Percentiles rank a stretch among this genome's conserved stretches.
Evolutionary conservation across 2,329 filamentous ascomycete species (phyloP).

Genomic region (Curvularia lunata): DNA sequence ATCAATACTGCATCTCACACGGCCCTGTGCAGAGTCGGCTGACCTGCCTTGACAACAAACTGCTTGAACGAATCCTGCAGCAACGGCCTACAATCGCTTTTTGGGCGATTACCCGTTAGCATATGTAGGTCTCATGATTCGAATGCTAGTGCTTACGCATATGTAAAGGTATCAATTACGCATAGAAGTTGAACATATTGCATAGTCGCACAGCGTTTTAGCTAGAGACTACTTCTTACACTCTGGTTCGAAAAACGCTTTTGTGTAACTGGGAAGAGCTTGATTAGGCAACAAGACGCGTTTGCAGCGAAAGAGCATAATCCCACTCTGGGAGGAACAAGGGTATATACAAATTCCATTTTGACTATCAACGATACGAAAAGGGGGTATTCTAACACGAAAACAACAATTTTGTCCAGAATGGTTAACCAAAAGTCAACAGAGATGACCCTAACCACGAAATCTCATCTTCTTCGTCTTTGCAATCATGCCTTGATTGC

Average conservation of each 20-base stretch:
- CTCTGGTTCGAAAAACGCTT: neutral
- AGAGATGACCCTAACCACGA: neutral
- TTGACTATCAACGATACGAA: neutral
- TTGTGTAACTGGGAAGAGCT: neutral
- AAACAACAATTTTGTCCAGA: neutral
- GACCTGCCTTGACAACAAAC: constrained; percentile 1
- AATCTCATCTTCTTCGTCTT: constrained; percentile 6
- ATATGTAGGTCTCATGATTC: neutral
- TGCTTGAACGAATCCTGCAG: neutral
- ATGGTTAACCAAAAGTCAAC: neutral
- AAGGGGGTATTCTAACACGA: neutral
- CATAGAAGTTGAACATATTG: neutral
- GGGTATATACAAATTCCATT: neutral
- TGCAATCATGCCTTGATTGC: constrained; percentile 5
- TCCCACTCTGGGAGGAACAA: neutral
- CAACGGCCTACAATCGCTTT: neutral
- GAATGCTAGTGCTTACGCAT: neutral
- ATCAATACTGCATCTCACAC: neutral
- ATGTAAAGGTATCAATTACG: neutral
- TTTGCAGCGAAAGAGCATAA: neutral
- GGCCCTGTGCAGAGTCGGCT: constrained; percentile 4
- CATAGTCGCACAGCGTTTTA: neutral
- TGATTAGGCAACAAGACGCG: neutral
- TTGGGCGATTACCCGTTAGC: neutral
- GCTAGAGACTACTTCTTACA: neutral